Base-by-base conservation (phyloP, 2,329 filamentous ascomycete species). In the Hyphodiscus sp. region DNA sequence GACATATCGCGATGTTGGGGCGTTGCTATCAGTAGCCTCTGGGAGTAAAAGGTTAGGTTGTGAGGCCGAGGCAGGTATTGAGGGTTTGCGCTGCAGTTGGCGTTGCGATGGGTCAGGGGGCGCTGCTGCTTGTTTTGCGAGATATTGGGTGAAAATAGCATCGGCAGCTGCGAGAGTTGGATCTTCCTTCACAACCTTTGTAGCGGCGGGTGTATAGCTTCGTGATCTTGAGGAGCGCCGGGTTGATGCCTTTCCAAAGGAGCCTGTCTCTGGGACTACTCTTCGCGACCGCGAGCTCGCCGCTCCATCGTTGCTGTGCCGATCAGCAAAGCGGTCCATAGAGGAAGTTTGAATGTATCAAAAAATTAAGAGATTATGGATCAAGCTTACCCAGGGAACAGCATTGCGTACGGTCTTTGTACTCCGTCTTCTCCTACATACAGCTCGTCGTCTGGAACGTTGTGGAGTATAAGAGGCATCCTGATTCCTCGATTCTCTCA, bases 361-460 rank as follows among this genome's bases (percentile, higher is more conserved):
- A 26, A 26, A 26, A 26, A 3, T 4, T 26, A 8, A 26, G 8
- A 26, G 23, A 26, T 4, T 26, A 26, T 26, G 23, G 18, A 46
- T 18, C 2, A n/a, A 20, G 64, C 77, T 55, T 76, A 85, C 81
- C 82, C 78, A 63, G 80, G 77, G 63, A 82, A 84, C 41, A 84
- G 75, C 76, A 86, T 82, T 57, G 82, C 83, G 65, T 85, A 86
- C 1, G 83, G 83, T 57, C 83, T 73, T 67, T 80, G 79, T 58
- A 85, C 67, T 57, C 83, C 83, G 69, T 86, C 83, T 50, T 84
- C 80, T 53, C 83, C 83, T 6, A 81, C 71, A 66, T 85, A 86
- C 48, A 82, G 78, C 66, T 86, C 83, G 49, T 86, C 82, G 60
- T 86, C 82, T 53, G 82, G 82, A 58, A 86, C 83, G 66, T 85